phyloP scores from a whole-genome alignment of 192 early-diverging fungal genomes.

The Dimargaris cristalligena region DNA sequence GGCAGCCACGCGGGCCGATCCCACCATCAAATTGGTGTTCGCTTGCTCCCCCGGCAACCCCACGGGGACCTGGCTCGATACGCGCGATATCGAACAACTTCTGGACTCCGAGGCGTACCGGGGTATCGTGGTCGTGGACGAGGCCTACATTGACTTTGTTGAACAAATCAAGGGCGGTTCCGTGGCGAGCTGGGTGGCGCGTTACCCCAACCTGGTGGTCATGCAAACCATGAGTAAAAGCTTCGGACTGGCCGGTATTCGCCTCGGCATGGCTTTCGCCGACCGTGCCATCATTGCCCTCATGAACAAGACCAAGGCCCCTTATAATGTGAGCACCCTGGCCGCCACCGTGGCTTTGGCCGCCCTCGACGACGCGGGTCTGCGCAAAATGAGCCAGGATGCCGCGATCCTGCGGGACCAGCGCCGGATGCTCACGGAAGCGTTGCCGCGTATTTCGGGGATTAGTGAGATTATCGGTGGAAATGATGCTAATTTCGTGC shows the following conservation, averaged over 20 bases:
- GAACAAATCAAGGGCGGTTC: conserved; percentile 41
- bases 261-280: conserved; percentile 75
- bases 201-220: conserved; percentile 89
- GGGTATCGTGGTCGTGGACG: conserved; percentile 93
- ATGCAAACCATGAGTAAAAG: conserved; percentile 97
- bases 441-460: conserved; percentile 40
- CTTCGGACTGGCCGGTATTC: conserved; percentile 94
- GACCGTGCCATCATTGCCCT: conserved; percentile 63
- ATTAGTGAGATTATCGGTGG: conserved; percentile 65
- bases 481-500: conserved; percentile 91
- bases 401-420: conserved; percentile 38
- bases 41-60: conserved; percentile 99
- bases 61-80: conserved; percentile 66
- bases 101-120: conserved; percentile 46
- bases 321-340: conserved; percentile 91
- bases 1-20: conserved; percentile 41
- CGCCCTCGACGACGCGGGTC: conserved; percentile 55
- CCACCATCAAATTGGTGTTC: conserved; percentile 77
- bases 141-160: conserved; percentile 97
- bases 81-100: conserved; percentile 46
- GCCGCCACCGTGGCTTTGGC: conserved; percentile 59
- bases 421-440: conserved; percentile 44
- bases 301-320: conserved; percentile 97
- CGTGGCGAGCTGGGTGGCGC: conserved; percentile 53
- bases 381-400: conserved; percentile 49